Evolutionary conservation across 1,284 basidiomycete species (phyloP).

Genomic region (Naganishia sp.): DNA sequence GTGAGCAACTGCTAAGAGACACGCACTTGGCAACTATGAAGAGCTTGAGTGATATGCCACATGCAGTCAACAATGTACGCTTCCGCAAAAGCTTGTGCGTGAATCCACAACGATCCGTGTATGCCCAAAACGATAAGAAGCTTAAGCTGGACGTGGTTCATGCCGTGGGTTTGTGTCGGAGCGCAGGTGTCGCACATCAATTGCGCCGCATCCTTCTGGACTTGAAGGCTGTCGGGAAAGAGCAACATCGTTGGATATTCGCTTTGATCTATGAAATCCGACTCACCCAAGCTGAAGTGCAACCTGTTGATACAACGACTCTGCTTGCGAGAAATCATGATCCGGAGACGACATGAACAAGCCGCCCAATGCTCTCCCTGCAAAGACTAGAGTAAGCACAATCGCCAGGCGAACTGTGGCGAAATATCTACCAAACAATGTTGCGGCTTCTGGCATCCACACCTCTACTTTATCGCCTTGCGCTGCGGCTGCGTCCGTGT

Average conservation of each 20-base stretch:
- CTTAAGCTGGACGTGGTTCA: constrained; percentile 22
- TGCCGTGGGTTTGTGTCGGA: not conserved
- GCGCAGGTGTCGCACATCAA: constrained; percentile 15
- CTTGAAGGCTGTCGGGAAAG: constrained; percentile 4
- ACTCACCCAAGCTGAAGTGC: constrained; percentile 23
- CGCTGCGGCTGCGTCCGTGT: constrained; percentile 19
- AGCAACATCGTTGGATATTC: not conserved
- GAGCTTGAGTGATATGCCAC: constrained; percentile 26
- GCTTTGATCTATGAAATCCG: not conserved
- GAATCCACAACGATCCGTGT: constrained; percentile 29
- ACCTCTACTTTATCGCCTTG: constrained; percentile 29
- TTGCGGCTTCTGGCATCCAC: constrained; percentile 31
- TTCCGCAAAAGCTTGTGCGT: constrained; percentile 30
- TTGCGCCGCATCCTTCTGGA: constrained; percentile 11
- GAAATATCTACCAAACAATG: constrained; percentile 29
- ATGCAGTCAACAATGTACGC: constrained; percentile 27
- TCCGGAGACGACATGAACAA: constrained; percentile 25
- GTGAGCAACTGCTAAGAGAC: not conserved
- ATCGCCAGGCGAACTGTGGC: not conserved
- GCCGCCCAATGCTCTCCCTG: constrained; percentile 19
- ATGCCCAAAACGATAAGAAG: constrained; percentile 27
- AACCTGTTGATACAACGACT: constrained; percentile 26
- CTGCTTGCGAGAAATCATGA: constrained; percentile 22
- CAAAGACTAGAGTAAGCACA: not conserved
- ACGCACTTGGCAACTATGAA: constrained; percentile 32